Evolutionary conservation across 2,329 filamentous ascomycete species (phyloP), one percentile per base, ranked within the genome.

Genomic region (Ophiosphaerella herpotricha): DNA sequence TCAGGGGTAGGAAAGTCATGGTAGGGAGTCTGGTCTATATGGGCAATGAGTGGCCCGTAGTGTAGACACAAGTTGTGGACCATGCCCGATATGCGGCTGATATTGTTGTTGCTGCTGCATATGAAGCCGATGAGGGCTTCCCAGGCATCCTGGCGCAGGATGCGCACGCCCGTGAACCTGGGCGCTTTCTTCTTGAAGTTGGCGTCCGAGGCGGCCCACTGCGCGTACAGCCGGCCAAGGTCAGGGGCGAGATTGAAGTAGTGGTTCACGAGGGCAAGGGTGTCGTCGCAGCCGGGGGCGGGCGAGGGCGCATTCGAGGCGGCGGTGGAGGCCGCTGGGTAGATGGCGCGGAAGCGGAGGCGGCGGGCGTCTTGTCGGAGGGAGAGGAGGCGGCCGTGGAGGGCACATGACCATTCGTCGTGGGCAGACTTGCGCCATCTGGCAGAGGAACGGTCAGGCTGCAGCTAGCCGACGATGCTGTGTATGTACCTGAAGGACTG

Each of bases 101-200:
- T 99, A 70, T 99, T 97, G 76, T 99, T 99, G 75, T 99, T 99
- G 75, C 91, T 96, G 74, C 92, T 97, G 80, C 94, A 99, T 57
- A 99, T 99, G 74, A 99, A 99, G 48, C 89, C 87, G 21, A 99
- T 80, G 18, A 99, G 79, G 0, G 94, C 86, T 74, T 99, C 94
- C 94, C 95, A 99, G 1, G 93, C 87, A 77, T 97, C 92, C 76
- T 99, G 94, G 63, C 88, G 90, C 38, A 99, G 77, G 58, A 99
- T 97, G 18, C 94, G 86, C 48, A 99, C 89, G 11, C 95, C 94
- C 0, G 88, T 87, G 71, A 99, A 99, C 48, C 87, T 86, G 0
- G 89, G 87, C 0, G 94, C 93, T 60, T 90, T 90, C 67, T 87
- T 88, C 63, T 86, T 88, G 75, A 99, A 99, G 72, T 97, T 97